These are phyloP conservation scores for Pichia sp. DNA, from an alignment of 1,139 yeast species.

Conservation along the genomic window DNA sequence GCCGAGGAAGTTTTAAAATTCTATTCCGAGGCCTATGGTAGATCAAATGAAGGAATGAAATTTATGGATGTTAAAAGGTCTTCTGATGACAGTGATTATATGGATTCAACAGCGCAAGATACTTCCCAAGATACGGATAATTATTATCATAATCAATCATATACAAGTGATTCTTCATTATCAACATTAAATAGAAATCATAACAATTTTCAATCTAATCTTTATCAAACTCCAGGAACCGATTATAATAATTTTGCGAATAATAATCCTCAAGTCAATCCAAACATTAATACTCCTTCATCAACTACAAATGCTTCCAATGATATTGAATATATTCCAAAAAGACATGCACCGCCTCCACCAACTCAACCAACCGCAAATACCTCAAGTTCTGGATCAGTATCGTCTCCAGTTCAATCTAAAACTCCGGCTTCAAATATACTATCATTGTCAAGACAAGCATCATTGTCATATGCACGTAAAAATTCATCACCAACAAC, in stretches of 20 bases:
- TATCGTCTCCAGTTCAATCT: neutral
- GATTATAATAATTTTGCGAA: constrained; percentile 1
- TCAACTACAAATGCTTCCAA: constrained; percentile 5
- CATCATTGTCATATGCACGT: constrained; percentile 12
- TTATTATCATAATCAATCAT: constrained; percentile 3
- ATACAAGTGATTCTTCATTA: constrained; percentile 5
- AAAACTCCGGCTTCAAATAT: neutral
- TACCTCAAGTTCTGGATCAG: constrained; percentile 28
- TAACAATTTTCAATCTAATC: neutral
- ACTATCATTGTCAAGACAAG: constrained; percentile 10
- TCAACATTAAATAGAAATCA: constrained; percentile 4
- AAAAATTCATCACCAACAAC: constrained; percentile 8
- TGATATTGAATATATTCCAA: constrained; percentile 27
- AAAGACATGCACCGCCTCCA: constrained; percentile 32
- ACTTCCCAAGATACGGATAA: constrained; percentile 7
- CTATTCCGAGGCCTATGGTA: constrained; percentile 47
- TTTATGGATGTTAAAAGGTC: constrained; percentile 58
- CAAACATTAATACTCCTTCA: constrained; percentile 1
- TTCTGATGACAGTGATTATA: constrained; percentile 15
- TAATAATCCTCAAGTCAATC: constrained; percentile 10
- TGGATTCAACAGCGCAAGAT: constrained; percentile 13
- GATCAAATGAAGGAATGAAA: constrained; percentile 49
- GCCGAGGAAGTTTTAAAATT: constrained; percentile 65
- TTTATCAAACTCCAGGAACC: constrained; percentile 6
- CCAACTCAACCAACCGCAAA: constrained; percentile 15